Evolutionary conservation across 176 grass and related monocot genomes (phyloP).

Genomic region (Poa annua): DNA sequence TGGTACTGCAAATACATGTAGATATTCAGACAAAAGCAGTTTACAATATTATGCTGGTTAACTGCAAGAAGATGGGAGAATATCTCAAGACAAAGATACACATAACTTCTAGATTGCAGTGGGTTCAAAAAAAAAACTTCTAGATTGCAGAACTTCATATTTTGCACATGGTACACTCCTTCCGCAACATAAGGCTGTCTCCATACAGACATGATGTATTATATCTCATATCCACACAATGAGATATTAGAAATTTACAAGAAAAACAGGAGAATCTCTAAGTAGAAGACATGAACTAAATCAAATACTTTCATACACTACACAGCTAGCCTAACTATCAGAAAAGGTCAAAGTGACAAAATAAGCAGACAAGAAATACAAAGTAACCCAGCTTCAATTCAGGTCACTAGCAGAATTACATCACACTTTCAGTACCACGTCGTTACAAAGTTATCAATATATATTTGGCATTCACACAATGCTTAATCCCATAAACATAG

Average conservation of each 20-base stretch:
- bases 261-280: not conserved
- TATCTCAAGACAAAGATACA: not conserved
- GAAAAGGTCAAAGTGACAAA: not conserved
- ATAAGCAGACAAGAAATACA: not conserved
- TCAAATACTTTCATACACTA: conserved; percentile 6
- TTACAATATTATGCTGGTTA: not conserved
- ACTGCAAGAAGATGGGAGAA: not conserved
- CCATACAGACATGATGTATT: not conserved
- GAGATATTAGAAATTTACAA: not conserved
- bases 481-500: not conserved
- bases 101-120: not conserved
- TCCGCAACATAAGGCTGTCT: not conserved
- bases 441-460: not conserved
- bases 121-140: too few species aligned
- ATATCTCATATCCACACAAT: conserved; percentile 13
- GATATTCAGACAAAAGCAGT: conserved; percentile 5
- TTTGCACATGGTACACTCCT: not conserved
- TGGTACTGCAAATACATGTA: conserved; percentile 45
- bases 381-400: not conserved
- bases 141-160: not conserved
- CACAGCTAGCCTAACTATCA: not conserved
- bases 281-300: not conserved
- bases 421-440: not conserved
- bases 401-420: not conserved
- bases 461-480: not conserved